phyloP scores from a whole-genome alignment of 805 yeast genomes.

The Candida orba region DNA sequence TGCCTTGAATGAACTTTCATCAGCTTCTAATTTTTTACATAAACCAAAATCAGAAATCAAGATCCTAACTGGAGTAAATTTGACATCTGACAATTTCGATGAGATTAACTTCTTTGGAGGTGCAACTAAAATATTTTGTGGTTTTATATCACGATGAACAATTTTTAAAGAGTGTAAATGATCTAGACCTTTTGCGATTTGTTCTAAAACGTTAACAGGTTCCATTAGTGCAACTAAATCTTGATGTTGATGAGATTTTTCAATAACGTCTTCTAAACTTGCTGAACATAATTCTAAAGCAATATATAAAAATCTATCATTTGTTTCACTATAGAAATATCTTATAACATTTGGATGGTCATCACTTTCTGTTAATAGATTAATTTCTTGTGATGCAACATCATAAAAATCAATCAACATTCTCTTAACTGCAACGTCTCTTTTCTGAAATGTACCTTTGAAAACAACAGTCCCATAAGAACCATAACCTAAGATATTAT shows the following conservation, averaged over 20 bases:
- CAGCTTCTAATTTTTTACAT: conserved; percentile 85
- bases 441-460: conserved; percentile 79
- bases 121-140: conserved; percentile 86
- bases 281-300: conserved; percentile 90
- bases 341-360: conserved; percentile 94
- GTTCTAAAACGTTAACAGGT: conserved; percentile 53
- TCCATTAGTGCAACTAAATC: conserved; percentile 36
- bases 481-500: conserved; percentile 84
- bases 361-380: conserved; percentile 84
- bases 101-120: conserved; percentile 43
- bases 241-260: conserved; percentile 34
- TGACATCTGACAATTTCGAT: conserved; percentile 20
- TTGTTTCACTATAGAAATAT: conserved; percentile 88
- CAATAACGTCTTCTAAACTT: conserved; percentile 79
- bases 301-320: conserved; percentile 82
- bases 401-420: conserved; percentile 92
- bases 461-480: conserved; percentile 95
- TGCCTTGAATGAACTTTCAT: conserved; percentile 88
- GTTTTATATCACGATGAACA: conserved; percentile 92
- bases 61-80: conserved; percentile 47
- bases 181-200: conserved; percentile 76
- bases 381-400: conserved; percentile 87
- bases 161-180: conserved; percentile 86
- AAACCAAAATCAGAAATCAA: conserved; percentile 94
- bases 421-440: conserved; percentile 94